These are phyloP conservation scores for Stylonectria norvegica DNA, from an alignment of 2,329 filamentous ascomycete species.

Conservation along the genomic window DNA sequence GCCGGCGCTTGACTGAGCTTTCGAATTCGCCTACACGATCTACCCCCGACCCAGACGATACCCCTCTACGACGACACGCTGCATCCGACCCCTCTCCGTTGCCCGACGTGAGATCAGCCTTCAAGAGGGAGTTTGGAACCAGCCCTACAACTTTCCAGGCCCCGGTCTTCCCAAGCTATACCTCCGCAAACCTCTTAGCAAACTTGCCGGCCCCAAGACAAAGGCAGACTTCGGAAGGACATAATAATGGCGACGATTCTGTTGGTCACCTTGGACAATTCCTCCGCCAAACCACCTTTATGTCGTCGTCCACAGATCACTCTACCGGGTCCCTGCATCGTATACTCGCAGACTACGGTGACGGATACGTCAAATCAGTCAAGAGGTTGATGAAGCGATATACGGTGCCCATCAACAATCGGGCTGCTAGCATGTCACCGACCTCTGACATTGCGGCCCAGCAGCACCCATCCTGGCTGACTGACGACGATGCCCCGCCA, in stretches of 20 bases:
- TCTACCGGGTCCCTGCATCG: constrained; percentile 36
- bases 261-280: constrained; percentile 30
- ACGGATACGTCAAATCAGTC: constrained; percentile 36
- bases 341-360: constrained; percentile 31
- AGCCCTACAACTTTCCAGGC: constrained; percentile 17
- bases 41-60: constrained; percentile 16
- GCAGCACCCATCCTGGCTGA: constrained; percentile 25
- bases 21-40: constrained; percentile 36
- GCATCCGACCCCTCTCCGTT: constrained; percentile 14
- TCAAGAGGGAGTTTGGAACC: constrained; percentile 8
- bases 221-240: neutral
- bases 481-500: constrained; percentile 27
- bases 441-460: constrained; percentile 18
- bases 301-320: constrained; percentile 38
- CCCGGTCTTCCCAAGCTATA: constrained; percentile 20
- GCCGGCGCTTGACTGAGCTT: constrained; percentile 45
- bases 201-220: neutral
- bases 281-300: constrained; percentile 33
- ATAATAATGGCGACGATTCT: constrained; percentile 12
- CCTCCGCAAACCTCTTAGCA: neutral
- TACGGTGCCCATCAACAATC: constrained; percentile 29
- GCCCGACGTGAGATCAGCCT: constrained; percentile 14
- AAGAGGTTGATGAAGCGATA: constrained; percentile 38
- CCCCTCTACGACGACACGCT: constrained; percentile 11
- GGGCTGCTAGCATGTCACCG: constrained; percentile 21